Conservation (phyloP, 805 yeast genomes). For the Teunomyces panamensis region DNA sequence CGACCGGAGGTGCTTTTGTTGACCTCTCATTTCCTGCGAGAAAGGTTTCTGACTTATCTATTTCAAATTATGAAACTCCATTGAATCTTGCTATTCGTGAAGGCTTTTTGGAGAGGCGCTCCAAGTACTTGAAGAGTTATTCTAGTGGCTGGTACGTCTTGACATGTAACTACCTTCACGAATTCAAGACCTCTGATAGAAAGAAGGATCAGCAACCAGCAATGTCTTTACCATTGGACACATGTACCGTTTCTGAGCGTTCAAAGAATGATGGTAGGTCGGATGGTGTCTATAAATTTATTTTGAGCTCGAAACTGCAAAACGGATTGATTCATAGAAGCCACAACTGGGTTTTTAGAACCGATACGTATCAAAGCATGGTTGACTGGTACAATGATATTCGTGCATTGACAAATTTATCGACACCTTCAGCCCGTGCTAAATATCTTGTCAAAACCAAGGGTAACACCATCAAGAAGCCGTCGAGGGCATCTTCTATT, state of each 20-base stretch:
- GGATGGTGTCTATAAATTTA: constrained; percentile 68
- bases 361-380: constrained; percentile 79
- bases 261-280: constrained; percentile 63
- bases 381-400: constrained; percentile 82
- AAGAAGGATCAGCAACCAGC: constrained; percentile 78
- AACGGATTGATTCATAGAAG: constrained; percentile 74
- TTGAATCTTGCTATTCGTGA: constrained; percentile 62
- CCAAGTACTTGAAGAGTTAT: constrained; percentile 89
- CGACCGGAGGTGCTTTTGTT: constrained; percentile 36
- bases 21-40: constrained; percentile 39
- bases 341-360: constrained; percentile 93
- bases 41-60: constrained; percentile 49
- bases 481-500: constrained; percentile 19
- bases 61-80: constrained; percentile 68
- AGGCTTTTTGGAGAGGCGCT: constrained; percentile 83
- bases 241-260: constrained; percentile 81
- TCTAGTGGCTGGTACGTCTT: constrained; percentile 87
- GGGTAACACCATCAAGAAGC: constrained; percentile 8
- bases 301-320: constrained; percentile 66
- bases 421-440: constrained; percentile 59
- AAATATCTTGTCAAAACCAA: constrained; percentile 30
- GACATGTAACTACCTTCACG: constrained; percentile 86
- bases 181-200: constrained; percentile 79
- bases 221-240: constrained; percentile 75
- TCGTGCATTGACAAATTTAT: constrained; percentile 59